Percentiles rank a stretch among this genome's conserved stretches.
These are phyloP conservation scores for Xylariales sp. DNA, from an alignment of 2,329 filamentous ascomycete species.

Conservation along the genomic window DNA sequence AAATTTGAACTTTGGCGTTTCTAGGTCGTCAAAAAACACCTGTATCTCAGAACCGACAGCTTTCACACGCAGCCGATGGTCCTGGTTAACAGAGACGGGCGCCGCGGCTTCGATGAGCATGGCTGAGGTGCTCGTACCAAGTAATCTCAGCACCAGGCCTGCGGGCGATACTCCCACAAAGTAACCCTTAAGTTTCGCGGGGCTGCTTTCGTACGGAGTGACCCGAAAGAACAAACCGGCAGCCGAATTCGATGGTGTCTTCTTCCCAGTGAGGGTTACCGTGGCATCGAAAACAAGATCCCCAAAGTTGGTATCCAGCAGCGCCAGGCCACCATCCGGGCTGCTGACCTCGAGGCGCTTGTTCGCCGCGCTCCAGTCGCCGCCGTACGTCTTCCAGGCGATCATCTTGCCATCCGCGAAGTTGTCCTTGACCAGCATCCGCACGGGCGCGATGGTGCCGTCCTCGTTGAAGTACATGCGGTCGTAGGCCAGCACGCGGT, in stretches of 20 bases:
- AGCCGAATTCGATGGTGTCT: background rate
- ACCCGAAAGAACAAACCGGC: conserved; percentile 3
- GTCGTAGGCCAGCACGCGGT: conserved; percentile 43
- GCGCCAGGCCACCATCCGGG: conserved; percentile 17
- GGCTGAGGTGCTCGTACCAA: too few relatives aligned
- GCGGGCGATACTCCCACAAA: conserved; percentile 1
- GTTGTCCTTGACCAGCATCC: conserved; percentile 39
- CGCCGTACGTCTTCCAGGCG: conserved; percentile 27
- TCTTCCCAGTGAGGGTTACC: conserved; percentile 7
- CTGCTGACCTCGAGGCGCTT: conserved; percentile 18
- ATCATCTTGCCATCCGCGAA: conserved; percentile 34
- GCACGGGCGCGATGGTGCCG: conserved; percentile 36
- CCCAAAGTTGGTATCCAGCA: conserved; percentile 31
- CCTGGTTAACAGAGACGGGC: too few relatives aligned
- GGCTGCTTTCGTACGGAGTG: background rate
- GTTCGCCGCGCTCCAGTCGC: conserved; percentile 20
- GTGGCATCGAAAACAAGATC: conserved; percentile 24
- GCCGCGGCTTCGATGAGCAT: too few relatives aligned
- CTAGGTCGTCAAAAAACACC: too few relatives aligned
- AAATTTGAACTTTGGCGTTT: too few relatives aligned
- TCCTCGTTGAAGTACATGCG: conserved; percentile 40
- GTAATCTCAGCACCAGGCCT: too few relatives aligned
- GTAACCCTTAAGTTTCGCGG: background rate
- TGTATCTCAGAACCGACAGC: too few relatives aligned
- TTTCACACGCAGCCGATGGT: too few relatives aligned